Percentiles rank a stretch among this genome's conserved stretches.
phyloP scores from a whole-genome alignment of 495 filamentous ascomycete genomes.

The Penicillium paxilli region DNA sequence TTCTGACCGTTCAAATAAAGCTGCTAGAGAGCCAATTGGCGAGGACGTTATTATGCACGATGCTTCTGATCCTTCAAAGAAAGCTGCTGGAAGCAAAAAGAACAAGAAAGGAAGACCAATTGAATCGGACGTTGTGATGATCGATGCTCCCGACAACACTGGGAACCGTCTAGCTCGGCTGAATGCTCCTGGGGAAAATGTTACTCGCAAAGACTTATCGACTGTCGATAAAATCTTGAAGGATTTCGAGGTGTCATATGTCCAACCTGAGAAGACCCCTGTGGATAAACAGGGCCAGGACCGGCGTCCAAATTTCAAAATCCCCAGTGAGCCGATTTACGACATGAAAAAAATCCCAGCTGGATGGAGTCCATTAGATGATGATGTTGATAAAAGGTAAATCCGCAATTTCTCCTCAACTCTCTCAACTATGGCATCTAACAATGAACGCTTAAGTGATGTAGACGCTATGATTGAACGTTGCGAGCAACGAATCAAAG shows the following conservation, averaged over 20 bases:
- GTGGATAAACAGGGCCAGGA: too few relatives aligned
- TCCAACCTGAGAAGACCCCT: background rate
- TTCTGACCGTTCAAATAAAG: too few relatives aligned
- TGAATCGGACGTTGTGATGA: too few relatives aligned
- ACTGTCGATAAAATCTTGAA: background rate
- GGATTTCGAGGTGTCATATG: background rate
- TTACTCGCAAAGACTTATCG: background rate
- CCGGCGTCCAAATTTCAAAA: background rate
- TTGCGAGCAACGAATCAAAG: background rate
- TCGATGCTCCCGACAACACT: too few relatives aligned
- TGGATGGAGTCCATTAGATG: background rate
- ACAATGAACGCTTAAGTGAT: background rate
- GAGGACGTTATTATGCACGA: too few relatives aligned
- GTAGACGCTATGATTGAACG: background rate
- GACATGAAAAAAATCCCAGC: background rate
- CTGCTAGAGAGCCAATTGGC: too few relatives aligned
- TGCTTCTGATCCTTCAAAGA: too few relatives aligned
- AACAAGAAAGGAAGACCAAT: too few relatives aligned
- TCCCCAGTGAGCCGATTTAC: background rate
- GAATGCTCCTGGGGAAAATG: too few relatives aligned
- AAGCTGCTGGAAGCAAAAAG: too few relatives aligned
- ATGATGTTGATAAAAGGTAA: background rate
- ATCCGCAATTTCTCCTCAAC: background rate
- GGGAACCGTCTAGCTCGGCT: too few relatives aligned
- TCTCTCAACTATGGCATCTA: background rate